Conservation (phyloP, 768 basidiomycete species). For the Lactarius tabidus region DNA sequence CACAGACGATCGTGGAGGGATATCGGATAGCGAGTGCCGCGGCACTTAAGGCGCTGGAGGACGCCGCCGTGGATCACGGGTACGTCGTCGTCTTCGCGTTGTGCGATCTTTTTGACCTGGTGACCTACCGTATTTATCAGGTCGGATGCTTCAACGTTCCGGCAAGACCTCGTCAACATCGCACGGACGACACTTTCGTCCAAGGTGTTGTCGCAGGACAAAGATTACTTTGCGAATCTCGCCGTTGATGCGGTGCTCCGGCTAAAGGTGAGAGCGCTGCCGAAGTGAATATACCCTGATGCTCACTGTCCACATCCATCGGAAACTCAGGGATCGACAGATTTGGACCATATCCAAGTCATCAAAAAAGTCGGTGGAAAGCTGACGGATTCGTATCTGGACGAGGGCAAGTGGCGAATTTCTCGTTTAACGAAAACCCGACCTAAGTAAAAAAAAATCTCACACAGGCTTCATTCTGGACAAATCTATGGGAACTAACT, state of each 20-base stretch:
- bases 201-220: constrained; percentile 95
- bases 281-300: background rate
- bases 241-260: constrained; percentile 96
- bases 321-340: constrained; percentile 76
- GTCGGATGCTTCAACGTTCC: constrained; percentile 68
- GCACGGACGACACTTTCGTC: constrained; percentile 93
- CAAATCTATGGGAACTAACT: constrained; percentile 91
- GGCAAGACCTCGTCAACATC: constrained; percentile 92
- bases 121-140: constrained; percentile 35
- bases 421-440: background rate
- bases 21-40: constrained; percentile 88
- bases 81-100: constrained; percentile 37
- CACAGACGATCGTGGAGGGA: constrained; percentile 96
- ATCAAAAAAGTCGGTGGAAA: constrained; percentile 99
- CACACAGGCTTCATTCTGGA: constrained; percentile 89
- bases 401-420: constrained; percentile 62
- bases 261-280: constrained; percentile 55
- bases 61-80: constrained; percentile 79
- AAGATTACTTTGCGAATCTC: constrained; percentile 96
- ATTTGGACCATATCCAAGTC: constrained; percentile 97
- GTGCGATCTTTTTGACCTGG: background rate
- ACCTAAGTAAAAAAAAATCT: background rate
- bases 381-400: constrained; percentile 95
- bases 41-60: constrained; percentile 81
- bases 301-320: background rate